phyloP scores from a whole-genome alignment of 2,329 filamentous ascomycete species.

The Beauveria brongniartii region DNA sequence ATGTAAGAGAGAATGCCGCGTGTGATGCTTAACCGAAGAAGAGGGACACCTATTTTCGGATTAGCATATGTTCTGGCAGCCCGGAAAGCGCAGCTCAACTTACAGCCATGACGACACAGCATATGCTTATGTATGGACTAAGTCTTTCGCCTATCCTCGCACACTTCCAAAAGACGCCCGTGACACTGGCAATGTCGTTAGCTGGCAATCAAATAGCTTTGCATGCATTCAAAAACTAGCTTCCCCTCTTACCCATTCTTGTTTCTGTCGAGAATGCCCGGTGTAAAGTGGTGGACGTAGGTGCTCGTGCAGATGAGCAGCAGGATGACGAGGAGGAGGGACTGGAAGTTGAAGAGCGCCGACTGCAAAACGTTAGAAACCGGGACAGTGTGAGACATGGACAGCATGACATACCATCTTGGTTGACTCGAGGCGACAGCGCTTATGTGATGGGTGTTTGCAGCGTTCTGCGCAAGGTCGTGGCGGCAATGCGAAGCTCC shows the following conservation, averaged over 20 bases:
- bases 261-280: slow-evolving; percentile 83
- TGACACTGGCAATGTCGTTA: slow-evolving; percentile 28
- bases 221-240: too few species aligned
- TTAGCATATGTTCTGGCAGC: neutral
- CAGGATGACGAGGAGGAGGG: slow-evolving; percentile 85
- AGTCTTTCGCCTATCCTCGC: slow-evolving; percentile 86
- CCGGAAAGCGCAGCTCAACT: slow-evolving; percentile 17
- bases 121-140: slow-evolving; percentile 91
- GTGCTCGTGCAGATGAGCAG: slow-evolving; percentile 93
- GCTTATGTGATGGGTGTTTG: neutral
- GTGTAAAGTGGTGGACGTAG: slow-evolving; percentile 86
- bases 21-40: slow-evolving; percentile 29
- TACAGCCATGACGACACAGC: slow-evolving; percentile 91
- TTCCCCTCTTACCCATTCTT: slow-evolving; percentile 65
- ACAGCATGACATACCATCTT: slow-evolving; percentile 20
- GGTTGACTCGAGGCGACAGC: neutral
- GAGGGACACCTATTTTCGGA: slow-evolving; percentile 25
- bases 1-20: slow-evolving; percentile 1
- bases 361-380: slow-evolving; percentile 47
- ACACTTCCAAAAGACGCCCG: slow-evolving; percentile 92
- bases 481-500: neutral
- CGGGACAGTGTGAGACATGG: neutral
- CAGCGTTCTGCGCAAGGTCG: neutral
- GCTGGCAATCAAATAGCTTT: neutral
- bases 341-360: slow-evolving; percentile 98